A percentile compares a stretch with the other conserved stretches of the same genome.
phyloP scores from a whole-genome alignment of 495 filamentous ascomycete species.

The Penicillium bovifimosum region DNA sequence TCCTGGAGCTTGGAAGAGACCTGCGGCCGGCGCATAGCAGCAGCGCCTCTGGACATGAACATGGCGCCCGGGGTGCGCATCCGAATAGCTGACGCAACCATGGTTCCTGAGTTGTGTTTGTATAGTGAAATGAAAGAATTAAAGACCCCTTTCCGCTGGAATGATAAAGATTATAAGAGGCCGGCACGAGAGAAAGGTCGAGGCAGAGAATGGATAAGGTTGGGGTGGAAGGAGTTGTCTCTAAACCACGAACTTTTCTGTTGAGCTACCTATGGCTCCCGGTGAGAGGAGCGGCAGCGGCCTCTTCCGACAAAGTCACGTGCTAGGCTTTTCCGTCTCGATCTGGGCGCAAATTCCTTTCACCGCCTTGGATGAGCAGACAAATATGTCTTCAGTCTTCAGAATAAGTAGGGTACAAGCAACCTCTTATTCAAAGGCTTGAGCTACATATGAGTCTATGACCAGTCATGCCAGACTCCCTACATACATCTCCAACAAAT shows the following conservation, averaged over 20 bases:
- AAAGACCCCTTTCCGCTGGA: conserved; percentile 26
- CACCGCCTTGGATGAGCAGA: background rate
- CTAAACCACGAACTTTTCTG: conserved; percentile 40
- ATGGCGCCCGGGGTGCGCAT: conserved; percentile 46
- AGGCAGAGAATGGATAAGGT: conserved; percentile 26
- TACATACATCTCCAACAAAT: too few species aligned
- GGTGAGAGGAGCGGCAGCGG: conserved; percentile 14
- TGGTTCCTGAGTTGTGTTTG: conserved; percentile 30
- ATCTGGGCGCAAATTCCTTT: background rate
- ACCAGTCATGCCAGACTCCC: too few species aligned
- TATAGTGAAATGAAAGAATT: conserved; percentile 21
- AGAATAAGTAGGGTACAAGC: too few species aligned
- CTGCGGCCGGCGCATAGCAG: conserved; percentile 41
- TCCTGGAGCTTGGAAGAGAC: conserved; percentile 41
- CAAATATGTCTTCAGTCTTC: too few species aligned
- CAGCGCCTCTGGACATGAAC: conserved; percentile 40
- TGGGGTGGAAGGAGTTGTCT: conserved; percentile 29
- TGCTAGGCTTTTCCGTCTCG: background rate
- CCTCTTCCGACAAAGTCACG: conserved; percentile 21
- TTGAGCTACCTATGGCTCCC: conserved; percentile 34
- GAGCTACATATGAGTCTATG: too few species aligned
- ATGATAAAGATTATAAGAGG: conserved; percentile 16
- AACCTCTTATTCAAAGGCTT: too few species aligned
- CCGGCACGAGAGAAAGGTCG: conserved; percentile 18
- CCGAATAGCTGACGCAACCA: conserved; percentile 44